Evolutionary conservation across 1,139 yeast species (phyloP).

Genomic region (Blastobotrys apis): DNA sequence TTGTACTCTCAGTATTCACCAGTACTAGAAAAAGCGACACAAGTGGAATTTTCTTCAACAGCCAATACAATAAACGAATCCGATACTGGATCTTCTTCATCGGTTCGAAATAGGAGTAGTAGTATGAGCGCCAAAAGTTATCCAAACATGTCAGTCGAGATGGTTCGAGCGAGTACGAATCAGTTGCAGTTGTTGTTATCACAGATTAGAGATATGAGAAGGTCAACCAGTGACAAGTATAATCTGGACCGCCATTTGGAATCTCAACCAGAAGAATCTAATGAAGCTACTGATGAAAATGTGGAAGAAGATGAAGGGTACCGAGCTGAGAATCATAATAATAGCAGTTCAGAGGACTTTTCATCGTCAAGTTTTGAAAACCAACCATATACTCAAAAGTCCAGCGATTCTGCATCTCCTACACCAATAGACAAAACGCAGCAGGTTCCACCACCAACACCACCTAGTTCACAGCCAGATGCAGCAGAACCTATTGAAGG

Average conservation of each 20-base stretch:
- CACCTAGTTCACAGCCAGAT: constrained; percentile 3
- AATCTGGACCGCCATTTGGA: constrained; percentile 6
- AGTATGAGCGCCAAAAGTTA: not conserved
- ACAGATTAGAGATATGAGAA: constrained; percentile 24
- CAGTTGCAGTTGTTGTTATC: constrained; percentile 24
- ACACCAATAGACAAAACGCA: not conserved
- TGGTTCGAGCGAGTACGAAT: constrained; percentile 25
- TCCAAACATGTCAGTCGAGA: constrained; percentile 9
- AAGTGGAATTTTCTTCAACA: constrained; percentile 18
- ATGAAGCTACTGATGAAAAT: not conserved
- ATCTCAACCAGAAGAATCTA: not conserved
- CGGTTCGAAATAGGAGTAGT: not conserved
- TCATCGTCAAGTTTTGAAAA: constrained; percentile 13
- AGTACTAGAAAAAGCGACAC: constrained; percentile 27
- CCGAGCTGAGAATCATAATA: too few species aligned
- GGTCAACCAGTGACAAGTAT: constrained; percentile 20
- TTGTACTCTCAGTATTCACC: constrained; percentile 27
- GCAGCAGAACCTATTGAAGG: constrained; percentile 6
- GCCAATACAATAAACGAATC: constrained; percentile 9
- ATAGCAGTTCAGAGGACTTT: constrained; percentile 11
- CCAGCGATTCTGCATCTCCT: not conserved
- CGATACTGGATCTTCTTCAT: not conserved
- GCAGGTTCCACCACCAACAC: not conserved
- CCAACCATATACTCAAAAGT: not conserved
- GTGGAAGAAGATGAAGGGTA: not conserved